Conservation (phyloP, 164 flowering plant species). For the Annona squamosa region DNA sequence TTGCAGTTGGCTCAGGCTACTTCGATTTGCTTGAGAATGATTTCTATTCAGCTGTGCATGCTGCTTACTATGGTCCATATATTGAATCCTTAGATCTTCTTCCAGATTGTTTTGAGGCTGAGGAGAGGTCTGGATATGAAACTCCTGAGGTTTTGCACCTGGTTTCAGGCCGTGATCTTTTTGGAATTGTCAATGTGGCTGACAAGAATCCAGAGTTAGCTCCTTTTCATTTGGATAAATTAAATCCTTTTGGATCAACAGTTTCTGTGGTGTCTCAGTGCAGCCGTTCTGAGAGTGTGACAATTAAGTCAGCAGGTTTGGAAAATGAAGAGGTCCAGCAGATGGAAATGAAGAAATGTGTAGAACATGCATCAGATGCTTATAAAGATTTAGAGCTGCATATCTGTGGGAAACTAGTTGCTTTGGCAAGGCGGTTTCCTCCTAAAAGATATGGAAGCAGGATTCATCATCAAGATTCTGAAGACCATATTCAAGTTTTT, state of each 20-base stretch:
- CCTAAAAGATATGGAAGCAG: constrained; percentile 36
- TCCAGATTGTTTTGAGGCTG: constrained; percentile 94
- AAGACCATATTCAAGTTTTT: constrained; percentile 72
- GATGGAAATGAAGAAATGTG: constrained; percentile 10
- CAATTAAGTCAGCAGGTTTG: constrained; percentile 12
- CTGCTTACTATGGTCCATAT: constrained; percentile 78
- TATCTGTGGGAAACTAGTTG: constrained; percentile 66
- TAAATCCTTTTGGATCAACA: constrained; percentile 26
- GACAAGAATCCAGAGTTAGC: constrained; percentile 41
- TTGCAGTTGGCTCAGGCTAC: constrained; percentile 62
- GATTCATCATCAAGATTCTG: constrained; percentile 35
- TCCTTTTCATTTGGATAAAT: constrained; percentile 23
- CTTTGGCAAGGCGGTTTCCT: constrained; percentile 65
- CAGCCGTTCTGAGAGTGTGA: constrained; percentile 14
- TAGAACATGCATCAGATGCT: constrained; percentile 39
- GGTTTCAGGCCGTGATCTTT: constrained; percentile 87
- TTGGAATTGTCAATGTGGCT: constrained; percentile 65
- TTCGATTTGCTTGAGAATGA: constrained; percentile 70
- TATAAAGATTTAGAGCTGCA: constrained; percentile 75
- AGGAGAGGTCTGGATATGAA: constrained; percentile 69
- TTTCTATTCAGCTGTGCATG: constrained; percentile 70
- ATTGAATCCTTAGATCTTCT: constrained; percentile 75
- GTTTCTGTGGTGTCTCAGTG: constrained; percentile 16
- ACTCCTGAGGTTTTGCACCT: constrained; percentile 86
- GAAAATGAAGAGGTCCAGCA: constrained; percentile 14